phyloP scores from a whole-genome alignment of 2,329 filamentous ascomycete genomes.

The Coccinonectria pachysandricola region DNA sequence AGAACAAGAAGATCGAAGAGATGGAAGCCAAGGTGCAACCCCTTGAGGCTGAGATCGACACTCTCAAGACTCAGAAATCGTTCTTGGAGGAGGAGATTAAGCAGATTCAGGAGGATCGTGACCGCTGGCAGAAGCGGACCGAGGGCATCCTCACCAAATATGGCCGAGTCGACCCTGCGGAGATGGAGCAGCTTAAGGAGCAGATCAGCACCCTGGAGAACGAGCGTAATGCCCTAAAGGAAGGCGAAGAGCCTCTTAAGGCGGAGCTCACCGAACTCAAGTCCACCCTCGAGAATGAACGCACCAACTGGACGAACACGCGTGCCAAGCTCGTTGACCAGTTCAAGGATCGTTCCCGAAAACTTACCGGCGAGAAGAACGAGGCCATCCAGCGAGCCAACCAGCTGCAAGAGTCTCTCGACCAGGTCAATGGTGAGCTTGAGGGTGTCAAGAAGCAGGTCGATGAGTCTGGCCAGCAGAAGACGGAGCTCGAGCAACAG shows the following conservation, averaged over 20 bases:
- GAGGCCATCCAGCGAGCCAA: conserved; percentile 42
- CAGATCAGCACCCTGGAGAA: conserved; percentile 56
- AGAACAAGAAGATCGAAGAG: conserved; percentile 63
- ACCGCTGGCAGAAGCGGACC: conserved; percentile 90
- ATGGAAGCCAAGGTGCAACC: conserved; percentile 70
- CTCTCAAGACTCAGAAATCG: conserved; percentile 71
- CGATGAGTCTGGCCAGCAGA: conserved; percentile 23
- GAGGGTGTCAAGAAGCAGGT: conserved; percentile 33
- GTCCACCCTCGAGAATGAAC: conserved; percentile 41
- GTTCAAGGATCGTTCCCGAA: conserved; percentile 49
- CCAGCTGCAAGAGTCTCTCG: conserved; percentile 40
- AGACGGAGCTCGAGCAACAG: conserved; percentile 30
- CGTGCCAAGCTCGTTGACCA: conserved; percentile 49
- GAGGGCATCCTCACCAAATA: conserved; percentile 95
- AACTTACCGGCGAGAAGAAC: conserved; percentile 43
- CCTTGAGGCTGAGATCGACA: conserved; percentile 66
- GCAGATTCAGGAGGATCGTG: conserved; percentile 80
- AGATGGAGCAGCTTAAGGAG: conserved; percentile 81
- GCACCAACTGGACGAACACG: conserved; percentile 41
- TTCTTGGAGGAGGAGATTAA: conserved; percentile 82
- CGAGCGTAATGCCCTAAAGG: conserved; percentile 50
- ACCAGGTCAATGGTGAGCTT: conserved; percentile 43
- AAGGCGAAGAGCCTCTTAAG: conserved; percentile 40
- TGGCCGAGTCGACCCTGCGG: conserved; percentile 85
- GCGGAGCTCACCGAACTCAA: conserved; percentile 43